Base-by-base conservation (phyloP, 768 basidiomycete species). In the Mycena rebaudengoi region DNA sequence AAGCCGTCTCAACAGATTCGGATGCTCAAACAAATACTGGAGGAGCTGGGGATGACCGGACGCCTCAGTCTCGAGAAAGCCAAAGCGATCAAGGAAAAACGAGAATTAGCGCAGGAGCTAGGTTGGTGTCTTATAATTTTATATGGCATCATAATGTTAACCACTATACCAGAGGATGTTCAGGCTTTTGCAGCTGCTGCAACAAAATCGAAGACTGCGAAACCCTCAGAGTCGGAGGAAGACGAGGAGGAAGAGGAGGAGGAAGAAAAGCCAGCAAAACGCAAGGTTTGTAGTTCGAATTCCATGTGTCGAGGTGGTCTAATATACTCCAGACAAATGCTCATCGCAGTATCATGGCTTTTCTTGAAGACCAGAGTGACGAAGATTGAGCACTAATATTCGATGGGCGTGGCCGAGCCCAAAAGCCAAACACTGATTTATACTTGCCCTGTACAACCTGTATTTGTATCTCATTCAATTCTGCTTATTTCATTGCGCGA, bases 11-110 rank as follows among this genome's bases (percentile, higher is more conserved):
- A 88, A 48, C 91, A 94, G 69, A 89, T 94, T 30, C 77, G 78
- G 51, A 87, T 85, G 39, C 80, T 95, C 32, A 87, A 85, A 58
- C 79, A 84, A 60, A 88, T 91, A 13, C 80, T 95, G 8, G 71
- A 79, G 25, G 90, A 89, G 5, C 81, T 95, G 29, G 94, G 94
- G 1, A 96, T 96, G 93, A 85, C 80, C 0, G 91, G 92, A 1
- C 85, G 90, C 23, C 79, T 89, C 70, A 95, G 87, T 63, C 69
- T 94, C 70, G 94, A 93, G 54, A 91, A 96, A 76, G 95, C 95
- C 5, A 92, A 86, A 68, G 78, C 80, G 4, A 91, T 96, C 68
- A 90, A 84, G 63, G 86, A 81, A 73, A 86, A 86, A 70, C 81
- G 94, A 44, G 96, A 96, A 72, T 73, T 94, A 7, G 90, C 86